Conservation (phyloP, 2,329 filamentous ascomycete genomes). For the Ophiostoma perfectum region DNA sequence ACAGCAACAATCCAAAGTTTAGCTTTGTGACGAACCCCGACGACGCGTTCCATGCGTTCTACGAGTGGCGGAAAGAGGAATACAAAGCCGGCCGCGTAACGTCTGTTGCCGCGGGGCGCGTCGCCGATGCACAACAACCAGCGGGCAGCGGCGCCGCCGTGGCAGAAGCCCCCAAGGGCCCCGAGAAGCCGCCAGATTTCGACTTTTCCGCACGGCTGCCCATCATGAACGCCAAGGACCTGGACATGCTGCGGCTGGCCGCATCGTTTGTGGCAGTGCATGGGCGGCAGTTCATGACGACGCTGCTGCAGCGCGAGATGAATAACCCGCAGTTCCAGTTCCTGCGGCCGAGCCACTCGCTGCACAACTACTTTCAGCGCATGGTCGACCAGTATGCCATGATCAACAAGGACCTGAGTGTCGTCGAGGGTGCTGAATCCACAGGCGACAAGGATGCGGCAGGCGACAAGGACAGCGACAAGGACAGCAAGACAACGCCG, state of each 20-base stretch:
- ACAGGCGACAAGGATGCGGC: background rate
- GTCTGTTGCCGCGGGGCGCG: conserved; percentile 67
- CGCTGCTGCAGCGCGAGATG: conserved; percentile 79
- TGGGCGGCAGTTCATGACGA: conserved; percentile 85
- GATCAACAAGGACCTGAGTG: conserved; percentile 44
- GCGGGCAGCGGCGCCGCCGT: conserved; percentile 32
- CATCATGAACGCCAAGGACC: conserved; percentile 90
- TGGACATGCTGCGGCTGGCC: conserved; percentile 68
- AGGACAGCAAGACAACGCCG: background rate
- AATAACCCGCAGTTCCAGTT: conserved; percentile 96
- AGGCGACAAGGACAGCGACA: background rate
- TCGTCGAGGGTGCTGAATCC: background rate
- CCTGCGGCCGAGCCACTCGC: conserved; percentile 86
- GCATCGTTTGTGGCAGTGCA: conserved; percentile 91
- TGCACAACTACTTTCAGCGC: conserved; percentile 92
- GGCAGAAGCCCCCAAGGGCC: conserved; percentile 64
- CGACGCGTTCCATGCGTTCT: conserved; percentile 84
- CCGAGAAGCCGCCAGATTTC: conserved; percentile 78
- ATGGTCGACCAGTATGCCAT: conserved; percentile 91
- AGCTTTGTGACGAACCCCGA: conserved; percentile 75
- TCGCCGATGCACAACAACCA: conserved; percentile 48
- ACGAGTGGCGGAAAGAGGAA: conserved; percentile 83
- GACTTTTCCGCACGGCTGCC: conserved; percentile 95
- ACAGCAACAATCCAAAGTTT: conserved; percentile 81
- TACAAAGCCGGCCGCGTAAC: conserved; percentile 79